Conservation (phyloP, 1,284 basidiomycete genomes). For the Anthracocystis panici-leucophaei region DNA sequence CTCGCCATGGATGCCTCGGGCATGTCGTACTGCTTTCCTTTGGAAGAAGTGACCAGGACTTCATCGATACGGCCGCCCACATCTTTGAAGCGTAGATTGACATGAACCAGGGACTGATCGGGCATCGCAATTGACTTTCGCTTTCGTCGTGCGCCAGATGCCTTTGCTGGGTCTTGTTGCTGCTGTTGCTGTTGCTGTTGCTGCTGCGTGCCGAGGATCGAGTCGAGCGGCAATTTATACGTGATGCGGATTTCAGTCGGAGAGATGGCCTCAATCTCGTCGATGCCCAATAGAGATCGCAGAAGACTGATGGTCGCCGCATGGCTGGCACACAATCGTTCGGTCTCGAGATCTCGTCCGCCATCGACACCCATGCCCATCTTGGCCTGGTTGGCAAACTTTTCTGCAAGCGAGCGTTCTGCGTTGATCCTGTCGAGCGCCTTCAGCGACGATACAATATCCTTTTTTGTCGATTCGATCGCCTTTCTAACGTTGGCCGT, state of each 20-base stretch:
- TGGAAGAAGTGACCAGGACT: constrained; percentile 42
- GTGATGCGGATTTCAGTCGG: constrained; percentile 46
- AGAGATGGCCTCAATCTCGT: constrained; percentile 43
- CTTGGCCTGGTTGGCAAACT: constrained; percentile 60
- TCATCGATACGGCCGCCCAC: constrained; percentile 51
- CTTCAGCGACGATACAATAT: constrained; percentile 51
- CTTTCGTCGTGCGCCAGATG: constrained; percentile 27
- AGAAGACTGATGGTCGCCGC: constrained; percentile 42
- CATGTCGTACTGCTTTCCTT: constrained; percentile 51
- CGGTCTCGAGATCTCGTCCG: constrained; percentile 59
- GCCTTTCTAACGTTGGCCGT: constrained; percentile 50
- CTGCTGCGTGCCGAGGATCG: constrained; percentile 21
- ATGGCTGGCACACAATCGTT: constrained; percentile 57
- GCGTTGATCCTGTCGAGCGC: constrained; percentile 58
- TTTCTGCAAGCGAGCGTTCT: constrained; percentile 60
- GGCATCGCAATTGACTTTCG: constrained; percentile 46
- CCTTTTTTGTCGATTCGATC: constrained; percentile 59
- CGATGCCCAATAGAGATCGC: constrained; percentile 47
- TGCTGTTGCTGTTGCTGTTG: constrained; percentile 22
- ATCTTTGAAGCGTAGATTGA: constrained; percentile 49
- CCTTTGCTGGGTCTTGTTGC: constrained; percentile 14
- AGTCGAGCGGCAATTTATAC: constrained; percentile 45
- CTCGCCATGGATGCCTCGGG: constrained; percentile 46
- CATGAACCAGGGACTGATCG: constrained; percentile 37
- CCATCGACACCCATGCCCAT: constrained; percentile 58